Conservation (phyloP, 108 stramenopile species). For the Bacterosira constricta region DNA sequence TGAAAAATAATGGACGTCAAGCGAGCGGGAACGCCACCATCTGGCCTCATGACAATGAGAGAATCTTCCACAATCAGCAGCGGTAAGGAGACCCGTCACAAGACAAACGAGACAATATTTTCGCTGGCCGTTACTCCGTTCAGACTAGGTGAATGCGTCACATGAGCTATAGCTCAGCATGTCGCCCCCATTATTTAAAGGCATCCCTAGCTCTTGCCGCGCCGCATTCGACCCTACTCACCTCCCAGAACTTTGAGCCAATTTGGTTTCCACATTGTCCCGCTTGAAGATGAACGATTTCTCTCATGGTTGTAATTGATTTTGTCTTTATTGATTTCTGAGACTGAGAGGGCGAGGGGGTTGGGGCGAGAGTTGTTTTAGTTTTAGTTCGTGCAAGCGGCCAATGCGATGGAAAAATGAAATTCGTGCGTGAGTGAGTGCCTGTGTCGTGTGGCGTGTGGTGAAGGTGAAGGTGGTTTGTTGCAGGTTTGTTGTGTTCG, state of each 20-base stretch:
- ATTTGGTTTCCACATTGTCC: conserved; percentile 98
- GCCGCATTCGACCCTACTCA: conserved; percentile 30
- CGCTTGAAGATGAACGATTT: conserved; percentile 98
- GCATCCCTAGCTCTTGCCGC: not conserved
- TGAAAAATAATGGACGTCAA: not conserved
- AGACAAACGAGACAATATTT: not conserved
- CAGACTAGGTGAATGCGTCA: not conserved
- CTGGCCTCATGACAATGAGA: no score
- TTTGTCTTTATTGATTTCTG: not conserved
- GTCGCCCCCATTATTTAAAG: not conserved
- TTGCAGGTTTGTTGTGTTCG: not conserved
- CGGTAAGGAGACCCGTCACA: not conserved
- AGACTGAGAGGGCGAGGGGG: no score
- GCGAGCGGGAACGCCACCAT: no score
- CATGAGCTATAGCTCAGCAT: not conserved
- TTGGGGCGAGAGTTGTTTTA: not conserved
- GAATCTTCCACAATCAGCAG: not conserved
- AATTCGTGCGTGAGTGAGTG: not conserved
- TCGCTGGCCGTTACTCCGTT: not conserved
- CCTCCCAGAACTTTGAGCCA: conserved; percentile 98
- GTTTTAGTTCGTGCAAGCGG: not conserved
- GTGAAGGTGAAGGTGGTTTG: not conserved
- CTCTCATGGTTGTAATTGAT: conserved; percentile 80
- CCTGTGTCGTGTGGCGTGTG: not conserved
- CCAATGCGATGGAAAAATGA: not conserved